Evolutionary conservation across 2,329 filamentous ascomycete genomes (phyloP), one percentile per base, ranked within the genome.

Genomic region (Diplodia scrobiculata): DNA sequence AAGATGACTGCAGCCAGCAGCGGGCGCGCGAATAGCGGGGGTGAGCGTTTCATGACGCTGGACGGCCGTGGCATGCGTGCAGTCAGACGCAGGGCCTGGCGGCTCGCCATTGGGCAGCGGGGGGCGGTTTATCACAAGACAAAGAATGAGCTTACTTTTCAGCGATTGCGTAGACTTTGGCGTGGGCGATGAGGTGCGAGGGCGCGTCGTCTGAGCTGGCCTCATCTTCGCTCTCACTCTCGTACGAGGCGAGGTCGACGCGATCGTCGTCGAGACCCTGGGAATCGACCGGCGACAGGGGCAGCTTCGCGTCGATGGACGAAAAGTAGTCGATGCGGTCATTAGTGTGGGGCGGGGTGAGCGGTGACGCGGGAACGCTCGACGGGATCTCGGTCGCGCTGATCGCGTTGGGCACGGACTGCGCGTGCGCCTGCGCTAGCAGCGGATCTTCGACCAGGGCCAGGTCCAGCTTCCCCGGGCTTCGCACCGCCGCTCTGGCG

Each of bases 101-200:
- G 62, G 68, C 58, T 67, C 60, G 68, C 66, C 67, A 67, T 69
- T 58, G 68, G 66, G 68, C 65, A 7, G 5, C 3, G 45, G 45
- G 58, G 27, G n/a, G 27, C 41, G 65, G 53, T 45, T 32, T 68
- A 70, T 54, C 60, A 67, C 41, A 45, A 67, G 70, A n/a, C 58
- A 66, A 11, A 66, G 66, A 58, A 52, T 55, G 59, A 68, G 77
- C 76, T 72, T 76, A 78, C 75, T 83, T 83, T 71, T 83, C 81
- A 10, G 80, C 81, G 27, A 83, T 76, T 38, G 80, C 80, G 70
- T 83, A 83, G 47, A 83, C 79, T 63, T 79, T 78, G 14, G 80
- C 78, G 69, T 83, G 81, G 17, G 78, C 75, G 55, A 83, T 68
- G 5, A 83, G 75, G 70, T 82, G 76, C 5, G 79, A 75, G 50